Evolutionary conservation across 306 rosid genomes (phyloP), one percentile per base, ranked within the genome.

Genomic region (Fragaria vesca): DNA sequence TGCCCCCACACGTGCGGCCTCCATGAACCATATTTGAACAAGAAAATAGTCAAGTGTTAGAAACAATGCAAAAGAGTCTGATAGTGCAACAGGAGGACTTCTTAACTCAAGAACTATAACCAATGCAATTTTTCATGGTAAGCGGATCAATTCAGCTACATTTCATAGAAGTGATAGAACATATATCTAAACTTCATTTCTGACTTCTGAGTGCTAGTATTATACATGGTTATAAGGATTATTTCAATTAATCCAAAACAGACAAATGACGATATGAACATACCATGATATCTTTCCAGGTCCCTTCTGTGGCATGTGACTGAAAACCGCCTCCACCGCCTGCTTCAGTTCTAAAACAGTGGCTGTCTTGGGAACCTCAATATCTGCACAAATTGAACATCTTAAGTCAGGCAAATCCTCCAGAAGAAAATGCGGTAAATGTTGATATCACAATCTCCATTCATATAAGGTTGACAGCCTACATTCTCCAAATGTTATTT

Each of bases 1-100:
- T 86, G 88, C 47, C 97, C 90, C 98, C 98, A 94, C 54, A 94
- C 89, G 69, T 84, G 97, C 28, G 85, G 80, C 98, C 98, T 94
- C 3, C 84, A 80, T 9, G 62, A 83, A 80, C 50, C 77, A 83
- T 84, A 43, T 36, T 62, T 66, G 0, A 43, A 73, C 12, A 71
- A 55, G 26, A 45, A 57, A 9, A 18, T 57, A 16, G 12, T 16
- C 16, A 11, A 65, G 71, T 55, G 67, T 36, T 52, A 76, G 38
- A 32, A 18, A 32, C 38, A 47, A 55, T 38, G 67, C 42, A 13
- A 55, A 55, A 21, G 66, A 36, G 45, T 54, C 34, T 17, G n/a
- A 43, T 24, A n/a, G 55, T 16, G 66, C 38, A 38, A 38, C 13
- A n/a, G 24, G 42, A 5, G 1, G 45, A 55, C 36, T 55, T 52